Base-by-base conservation (phyloP, 768 basidiomycete genomes). In the Boletus vermiculosoides region DNA sequence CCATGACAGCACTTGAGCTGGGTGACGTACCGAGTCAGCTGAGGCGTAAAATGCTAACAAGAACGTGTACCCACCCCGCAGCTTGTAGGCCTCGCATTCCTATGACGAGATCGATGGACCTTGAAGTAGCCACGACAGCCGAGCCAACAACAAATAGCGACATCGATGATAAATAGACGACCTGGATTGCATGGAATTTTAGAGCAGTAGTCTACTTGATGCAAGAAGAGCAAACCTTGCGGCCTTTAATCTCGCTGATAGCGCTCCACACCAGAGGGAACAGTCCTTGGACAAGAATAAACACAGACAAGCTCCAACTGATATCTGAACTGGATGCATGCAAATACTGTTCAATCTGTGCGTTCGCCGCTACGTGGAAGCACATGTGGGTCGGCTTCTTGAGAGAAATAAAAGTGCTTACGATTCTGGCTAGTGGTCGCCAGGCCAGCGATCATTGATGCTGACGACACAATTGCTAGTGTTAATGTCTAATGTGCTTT, bases 181-280 rank as follows among this genome's bases (percentile, higher is more conserved):
- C 55, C 85, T 84, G 44, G 30, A 23, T 45, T 20, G 34, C 31
- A 55, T 41, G 18, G 12, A 25, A 25, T 6, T 28, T 42, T 20
- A 52, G 40, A 31, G 30, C 25, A 45, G 31, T 18, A 8, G 33
- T 40, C 28, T 6, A 30, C 23, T n/a, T 2, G 49, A 50, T 50
- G 16, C 13, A 45, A 22, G 18, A 34, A 55, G 53, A 6, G 8
- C 55, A 37, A 60, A 84, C 85, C 77, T 84, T 92, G 50, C 90
- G 76, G 1, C 91, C 91, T 63, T 83, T 84, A 16, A 92, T 80
- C 69, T 93, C 91, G 58, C 86, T 87, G 30, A 91, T 71, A 0
- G 85, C 80, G 37, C 78, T 81, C 89, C 90, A 92, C 1, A 86
- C 42, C 31, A 89, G 57, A 0, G 91, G 91, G 50, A 83, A 73